These are phyloP conservation scores for Lantana camara DNA, from an alignment of 257 asterid genomes.

Conservation along the genomic window DNA sequence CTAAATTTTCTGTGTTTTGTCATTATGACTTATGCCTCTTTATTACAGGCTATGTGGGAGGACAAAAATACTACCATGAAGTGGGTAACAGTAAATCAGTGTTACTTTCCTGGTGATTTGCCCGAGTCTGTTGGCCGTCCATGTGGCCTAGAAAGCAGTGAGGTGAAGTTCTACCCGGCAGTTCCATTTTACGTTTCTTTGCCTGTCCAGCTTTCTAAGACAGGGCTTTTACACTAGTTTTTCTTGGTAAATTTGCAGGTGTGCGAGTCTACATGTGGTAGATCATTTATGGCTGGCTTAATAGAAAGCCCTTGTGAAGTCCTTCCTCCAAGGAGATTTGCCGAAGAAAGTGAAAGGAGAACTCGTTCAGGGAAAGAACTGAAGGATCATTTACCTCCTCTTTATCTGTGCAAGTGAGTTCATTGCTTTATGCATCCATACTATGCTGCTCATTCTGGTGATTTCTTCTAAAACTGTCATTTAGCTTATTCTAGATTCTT, in stretches of 20 bases:
- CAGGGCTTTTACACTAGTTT: no score
- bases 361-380: conserved; percentile 40
- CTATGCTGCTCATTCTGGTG: no score
- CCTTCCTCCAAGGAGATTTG: conserved; percentile 77
- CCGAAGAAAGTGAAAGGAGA: conserved; percentile 76
- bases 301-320: conserved; percentile 84
- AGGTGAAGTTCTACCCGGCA: conserved; percentile 54
- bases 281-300: conserved; percentile 63
- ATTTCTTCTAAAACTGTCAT: no score
- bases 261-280: conserved; percentile 68
- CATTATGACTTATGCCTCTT: conserved; percentile 26
- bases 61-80: conserved; percentile 58
- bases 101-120: conserved; percentile 91
- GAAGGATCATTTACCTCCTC: conserved; percentile 54
- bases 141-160: conserved; percentile 80
- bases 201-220: no score
- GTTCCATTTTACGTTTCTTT: conserved; percentile 69
- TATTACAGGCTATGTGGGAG: conserved; percentile 93
- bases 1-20: no score
- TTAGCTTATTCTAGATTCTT: no score
- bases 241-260: no score
- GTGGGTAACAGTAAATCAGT: conserved; percentile 74
- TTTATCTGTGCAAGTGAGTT: conserved; percentile 89
- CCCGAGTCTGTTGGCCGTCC: conserved; percentile 96
- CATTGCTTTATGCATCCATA: background rate